Conservation (phyloP, 805 yeast species). For the Saccharomyces jurei region DNA sequence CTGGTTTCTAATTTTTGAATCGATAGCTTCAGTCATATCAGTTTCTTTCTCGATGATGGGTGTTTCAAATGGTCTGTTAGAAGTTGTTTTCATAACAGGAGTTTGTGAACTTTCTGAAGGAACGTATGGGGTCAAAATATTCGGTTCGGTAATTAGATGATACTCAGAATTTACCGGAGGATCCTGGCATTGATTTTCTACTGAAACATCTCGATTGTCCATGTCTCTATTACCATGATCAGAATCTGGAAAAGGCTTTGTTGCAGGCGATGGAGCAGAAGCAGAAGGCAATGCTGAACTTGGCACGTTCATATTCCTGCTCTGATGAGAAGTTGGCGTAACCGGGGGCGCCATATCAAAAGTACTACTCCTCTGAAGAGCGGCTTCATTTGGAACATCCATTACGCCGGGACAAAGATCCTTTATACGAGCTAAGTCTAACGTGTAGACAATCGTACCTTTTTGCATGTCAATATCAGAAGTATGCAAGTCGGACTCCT, state of each 20-base stretch:
- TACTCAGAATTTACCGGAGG: background rate
- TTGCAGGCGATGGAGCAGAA: background rate
- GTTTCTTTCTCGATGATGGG: background rate
- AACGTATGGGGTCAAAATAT: conserved; percentile 25
- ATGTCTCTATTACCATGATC: background rate
- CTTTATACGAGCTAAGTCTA: conserved; percentile 41
- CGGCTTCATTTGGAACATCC: conserved; percentile 30
- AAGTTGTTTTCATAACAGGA: conserved; percentile 2
- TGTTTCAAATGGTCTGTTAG: background rate
- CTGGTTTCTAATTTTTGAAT: background rate
- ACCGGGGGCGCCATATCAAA: background rate
- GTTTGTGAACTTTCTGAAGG: conserved; percentile 10
- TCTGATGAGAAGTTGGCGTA: background rate
- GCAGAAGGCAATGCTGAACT: background rate
- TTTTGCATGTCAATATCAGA: conserved; percentile 44
- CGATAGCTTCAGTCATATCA: background rate
- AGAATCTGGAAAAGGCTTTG: background rate
- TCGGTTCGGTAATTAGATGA: conserved; percentile 7
- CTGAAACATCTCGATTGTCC: background rate
- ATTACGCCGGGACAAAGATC: conserved; percentile 33
- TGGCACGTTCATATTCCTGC: background rate
- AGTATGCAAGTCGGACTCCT: conserved; percentile 44
- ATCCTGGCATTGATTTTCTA: background rate
- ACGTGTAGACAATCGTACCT: conserved; percentile 55
- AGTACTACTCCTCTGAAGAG: conserved; percentile 2